Base-by-base conservation (phyloP, 1,284 basidiomycete genomes). In the Fomitopsis schrenkii region DNA sequence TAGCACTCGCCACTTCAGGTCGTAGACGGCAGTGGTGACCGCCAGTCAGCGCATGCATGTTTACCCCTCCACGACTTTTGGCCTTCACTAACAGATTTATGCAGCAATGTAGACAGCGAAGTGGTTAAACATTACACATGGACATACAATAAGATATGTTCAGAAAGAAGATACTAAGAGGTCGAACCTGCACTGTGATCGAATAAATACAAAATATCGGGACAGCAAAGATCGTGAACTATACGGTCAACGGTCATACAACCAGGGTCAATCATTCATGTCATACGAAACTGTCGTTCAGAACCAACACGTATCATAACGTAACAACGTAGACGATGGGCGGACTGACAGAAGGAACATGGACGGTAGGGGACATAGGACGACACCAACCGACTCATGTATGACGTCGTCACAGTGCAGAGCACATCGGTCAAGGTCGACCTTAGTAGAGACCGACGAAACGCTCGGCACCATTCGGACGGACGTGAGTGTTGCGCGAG, bases 401-500 rank as follows among this genome's bases (percentile, higher is more conserved):
- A 59, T 35, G 59, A 69, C 72, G 71, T 73, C 72, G 62, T 73
- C 67, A 68, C 68, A 64, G 62, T 59, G 66, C 42, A 62, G 65
- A 67, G 68, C 63, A 64, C 58, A 64, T 65, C 61, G 62, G 63
- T 57, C 62, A 59, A 59, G 53, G 44, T 60, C 55, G 58, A 62
- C 46, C 35, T 14, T 44, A 56, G 61, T 58, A 57, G 63, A 57
- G 63, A 64, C 65, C 62, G 59, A 59, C 60, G 57, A 62, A 59
- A 60, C 56, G 62, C 64, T 63, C 62, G 55, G 61, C 64, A 68
- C 66, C 68, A 69, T 70, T 71, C 67, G 55, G 72, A 74, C 71
- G 72, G 71, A 69, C 67, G 70, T 65, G 72, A 68, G 69, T 67
- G 67, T 74, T 74, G 71, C 71, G 61, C 67, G 64, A 63, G 68